Percentiles rank a stretch among this genome's conserved stretches.
phyloP scores from a whole-genome alignment of 2,329 filamentous ascomycete genomes.

The Ceratocystis cacaofunesta region DNA sequence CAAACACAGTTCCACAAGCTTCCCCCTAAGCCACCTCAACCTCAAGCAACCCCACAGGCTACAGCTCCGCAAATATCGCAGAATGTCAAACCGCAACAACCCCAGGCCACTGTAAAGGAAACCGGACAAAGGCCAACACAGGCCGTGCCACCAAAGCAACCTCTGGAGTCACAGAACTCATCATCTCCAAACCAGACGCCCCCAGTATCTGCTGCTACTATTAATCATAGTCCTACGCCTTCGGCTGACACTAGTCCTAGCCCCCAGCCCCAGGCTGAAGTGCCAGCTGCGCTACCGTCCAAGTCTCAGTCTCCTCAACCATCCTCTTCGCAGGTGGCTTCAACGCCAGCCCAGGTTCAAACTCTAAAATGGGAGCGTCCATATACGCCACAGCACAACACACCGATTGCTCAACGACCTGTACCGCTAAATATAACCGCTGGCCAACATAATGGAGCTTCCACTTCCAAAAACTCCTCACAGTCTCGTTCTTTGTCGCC shows the following conservation, averaged over 20 bases:
- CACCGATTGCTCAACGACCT: constrained; percentile 4
- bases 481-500: not conserved
- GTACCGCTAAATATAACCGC: not conserved
- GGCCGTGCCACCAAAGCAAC: not conserved
- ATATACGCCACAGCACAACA: constrained; percentile 8
- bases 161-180: not conserved
- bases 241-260: not conserved
- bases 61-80: not conserved
- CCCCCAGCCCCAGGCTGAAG: not conserved
- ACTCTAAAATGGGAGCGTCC: constrained; percentile 10
- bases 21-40: constrained; percentile 7
- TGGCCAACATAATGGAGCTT: not conserved
- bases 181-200: not conserved
- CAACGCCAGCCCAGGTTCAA: constrained; percentile 1
- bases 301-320: constrained; percentile 3
- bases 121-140: not conserved
- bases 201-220: not conserved
- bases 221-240: not conserved
- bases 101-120: not conserved
- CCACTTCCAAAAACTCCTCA: not conserved
- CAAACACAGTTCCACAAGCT: constrained; percentile 24
- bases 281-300: constrained; percentile 16
- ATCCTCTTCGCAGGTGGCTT: not conserved
- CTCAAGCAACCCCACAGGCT: not conserved
- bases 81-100: not conserved